Evolutionary conservation across 2,329 filamentous ascomycete genomes (phyloP), one percentile per base, ranked within the genome.

Genomic region (Diaporthe aspalathi): DNA sequence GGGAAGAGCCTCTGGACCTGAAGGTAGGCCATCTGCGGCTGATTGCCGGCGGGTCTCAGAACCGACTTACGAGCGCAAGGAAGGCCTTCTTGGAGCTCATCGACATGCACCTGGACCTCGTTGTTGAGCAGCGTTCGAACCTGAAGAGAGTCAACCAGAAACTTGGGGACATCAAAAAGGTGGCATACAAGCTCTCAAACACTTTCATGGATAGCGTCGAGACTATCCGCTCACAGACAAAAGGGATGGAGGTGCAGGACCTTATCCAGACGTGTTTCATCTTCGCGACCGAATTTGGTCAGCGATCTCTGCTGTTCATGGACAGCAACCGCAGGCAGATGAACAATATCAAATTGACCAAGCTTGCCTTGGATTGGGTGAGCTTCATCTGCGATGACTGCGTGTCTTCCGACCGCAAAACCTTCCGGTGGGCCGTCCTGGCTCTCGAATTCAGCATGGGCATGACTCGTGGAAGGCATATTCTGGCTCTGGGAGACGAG

Each of bases 191-290:
- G 81, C 87, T 99, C 53, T 97, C 94, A 66, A 98, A 98, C 82
- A 94, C 94, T 8, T 98, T 99, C 82, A 98, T 99, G 94, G 95
- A 98, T 81, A 98, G 94, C 79, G 96, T 99, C 54, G 94, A 97
- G 79, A 94, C 94, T 74, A 96, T 99, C 74, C 89, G 94, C 74
- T 91, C 91, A 75, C 95, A 99, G 81, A 94, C 94, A 1, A 87
- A 89, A 70, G 93, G 92, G 11, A 89, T 95, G 74, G 92, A 96
- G 75, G 97, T 95, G 79, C 94, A 97, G 77, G 96, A 99, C 78
- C 89, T 99, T 38, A 96, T 99, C 74, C 96, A 99, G 81, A 97
- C 94, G 6, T 99, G 95, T 82, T 99, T 98, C 80, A 93, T 97
- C 50, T 99, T 98, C 78, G 96, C 96, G n/a, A 98, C 96, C 0